A percentile compares a stretch with the other conserved stretches of the same genome.
Conservation (phyloP, 2,329 filamentous ascomycete species). For the Rhynchosporium agropyri region DNA sequence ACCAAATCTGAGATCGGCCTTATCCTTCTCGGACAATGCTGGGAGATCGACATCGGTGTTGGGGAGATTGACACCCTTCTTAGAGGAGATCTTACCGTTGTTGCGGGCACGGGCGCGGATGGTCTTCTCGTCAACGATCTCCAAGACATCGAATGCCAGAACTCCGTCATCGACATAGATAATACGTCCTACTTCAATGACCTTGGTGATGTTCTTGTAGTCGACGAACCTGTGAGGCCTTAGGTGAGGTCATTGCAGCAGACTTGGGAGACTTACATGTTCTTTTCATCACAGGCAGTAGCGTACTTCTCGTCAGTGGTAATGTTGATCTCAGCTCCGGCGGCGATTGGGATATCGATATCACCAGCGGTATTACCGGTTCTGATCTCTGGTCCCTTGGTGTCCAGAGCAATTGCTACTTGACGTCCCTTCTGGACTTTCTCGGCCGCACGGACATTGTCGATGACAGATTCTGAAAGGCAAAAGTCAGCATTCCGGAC, state of each 20-base stretch:
- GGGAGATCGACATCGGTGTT: slow-evolving; percentile 99
- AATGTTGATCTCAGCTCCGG: slow-evolving; percentile 86
- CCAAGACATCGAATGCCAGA: slow-evolving; percentile 90
- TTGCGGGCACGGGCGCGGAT: slow-evolving; percentile 86
- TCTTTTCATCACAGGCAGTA: slow-evolving; percentile 79
- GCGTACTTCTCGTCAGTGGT: slow-evolving; percentile 95
- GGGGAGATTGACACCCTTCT: slow-evolving; percentile 98
- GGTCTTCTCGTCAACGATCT: slow-evolving; percentile 86
- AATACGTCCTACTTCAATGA: slow-evolving; percentile 85
- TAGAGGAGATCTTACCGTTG: slow-evolving; percentile 98
- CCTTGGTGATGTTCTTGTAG: slow-evolving; percentile 99
- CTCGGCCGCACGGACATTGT: slow-evolving; percentile 90
- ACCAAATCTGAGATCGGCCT: slow-evolving; percentile 89
- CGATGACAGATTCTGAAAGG: slow-evolving; percentile 77
- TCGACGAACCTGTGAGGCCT: slow-evolving; percentile 75
- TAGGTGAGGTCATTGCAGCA: not conserved
- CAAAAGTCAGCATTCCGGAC: not conserved
- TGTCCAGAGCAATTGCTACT: slow-evolving; percentile 89
- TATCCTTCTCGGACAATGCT: slow-evolving; percentile 97
- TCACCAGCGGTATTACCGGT: slow-evolving; percentile 74
- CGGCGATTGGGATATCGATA: slow-evolving; percentile 77
- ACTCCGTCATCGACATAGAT: slow-evolving; percentile 99
- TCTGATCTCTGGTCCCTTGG: slow-evolving; percentile 84
- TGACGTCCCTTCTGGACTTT: slow-evolving; percentile 76
- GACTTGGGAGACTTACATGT: slow-evolving; percentile 70